Percentiles rank a stretch among this genome's conserved stretches.
These are phyloP conservation scores for Triadica sebifera DNA, from an alignment of 345 rosid species.

Conservation along the genomic window DNA sequence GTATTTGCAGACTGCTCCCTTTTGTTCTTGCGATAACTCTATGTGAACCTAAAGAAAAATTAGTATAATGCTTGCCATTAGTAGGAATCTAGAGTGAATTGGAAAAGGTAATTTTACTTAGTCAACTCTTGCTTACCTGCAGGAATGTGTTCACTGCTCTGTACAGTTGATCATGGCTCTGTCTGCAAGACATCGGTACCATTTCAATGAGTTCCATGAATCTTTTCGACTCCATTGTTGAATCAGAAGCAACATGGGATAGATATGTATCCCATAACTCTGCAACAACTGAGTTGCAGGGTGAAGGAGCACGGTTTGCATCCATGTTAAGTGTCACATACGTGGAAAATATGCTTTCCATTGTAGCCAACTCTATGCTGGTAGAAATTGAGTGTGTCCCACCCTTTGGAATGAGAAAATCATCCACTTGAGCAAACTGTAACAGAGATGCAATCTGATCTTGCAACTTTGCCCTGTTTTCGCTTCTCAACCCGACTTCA, in stretches of 20 bases:
- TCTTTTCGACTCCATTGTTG: conserved; percentile 39
- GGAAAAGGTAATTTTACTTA: not conserved
- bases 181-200: conserved; percentile 55
- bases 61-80: not conserved
- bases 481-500: conserved; percentile 39
- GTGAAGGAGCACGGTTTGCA: conserved; percentile 34
- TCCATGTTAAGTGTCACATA: conserved; percentile 40
- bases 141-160: conserved; percentile 57
- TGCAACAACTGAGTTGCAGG: conserved; percentile 44
- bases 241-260: conserved; percentile 40
- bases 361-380: conserved; percentile 48
- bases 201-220: conserved; percentile 59
- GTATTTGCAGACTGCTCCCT: conserved; percentile 58
- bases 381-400: conserved; percentile 33
- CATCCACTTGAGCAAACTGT: conserved; percentile 49
- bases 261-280: conserved; percentile 67
- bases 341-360: conserved; percentile 55
- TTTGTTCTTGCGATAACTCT: conserved; percentile 60
- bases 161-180: conserved; percentile 67
- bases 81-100: not conserved
- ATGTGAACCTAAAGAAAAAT: conserved; percentile 45
- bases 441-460: conserved; percentile 56
- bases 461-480: conserved; percentile 43
- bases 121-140: conserved; percentile 36
- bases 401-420: conserved; percentile 47